Evolutionary conservation across 2,329 filamentous ascomycete species (phyloP).

Genomic region (Arthroderma uncinatum): DNA sequence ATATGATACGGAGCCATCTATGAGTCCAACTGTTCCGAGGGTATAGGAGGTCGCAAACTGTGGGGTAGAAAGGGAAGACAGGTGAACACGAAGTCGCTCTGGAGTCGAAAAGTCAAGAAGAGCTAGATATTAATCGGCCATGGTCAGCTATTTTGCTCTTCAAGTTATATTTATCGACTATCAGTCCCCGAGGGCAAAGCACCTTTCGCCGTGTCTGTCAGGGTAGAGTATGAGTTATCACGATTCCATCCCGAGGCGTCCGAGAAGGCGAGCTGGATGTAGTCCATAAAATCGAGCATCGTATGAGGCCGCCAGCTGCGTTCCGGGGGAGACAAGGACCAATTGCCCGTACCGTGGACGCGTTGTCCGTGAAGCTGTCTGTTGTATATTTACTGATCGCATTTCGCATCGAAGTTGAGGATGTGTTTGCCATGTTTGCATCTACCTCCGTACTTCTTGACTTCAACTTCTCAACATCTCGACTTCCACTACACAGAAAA

Average conservation of each 20-base stretch:
- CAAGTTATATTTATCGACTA: conserved; percentile 5
- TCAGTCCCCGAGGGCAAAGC: conserved; percentile 18
- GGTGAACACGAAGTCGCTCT: conserved; percentile 67
- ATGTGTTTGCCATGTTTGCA: neutral
- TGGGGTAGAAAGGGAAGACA: conserved; percentile 82
- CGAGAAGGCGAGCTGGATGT: conserved; percentile 84
- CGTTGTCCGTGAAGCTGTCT: neutral
- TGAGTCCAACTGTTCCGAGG: conserved; percentile 75
- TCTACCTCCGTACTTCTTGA: neutral
- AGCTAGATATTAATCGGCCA: conserved; percentile 39
- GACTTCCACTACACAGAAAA: too few relatives aligned
- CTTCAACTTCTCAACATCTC: too few relatives aligned
- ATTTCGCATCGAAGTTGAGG: neutral
- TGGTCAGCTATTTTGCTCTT: neutral
- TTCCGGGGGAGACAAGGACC: neutral
- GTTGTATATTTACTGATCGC: neutral
- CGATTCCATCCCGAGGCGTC: conserved; percentile 76
- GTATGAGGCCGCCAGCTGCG: conserved; percentile 20
- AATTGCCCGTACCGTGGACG: neutral
- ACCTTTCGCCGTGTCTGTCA: conserved; percentile 77
- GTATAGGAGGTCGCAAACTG: conserved; percentile 94
- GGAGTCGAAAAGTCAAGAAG: conserved; percentile 84
- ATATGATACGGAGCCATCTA: conserved; percentile 95
- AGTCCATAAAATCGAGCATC: conserved; percentile 97
- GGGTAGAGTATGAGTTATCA: conserved; percentile 80